A percentile compares a stretch with the other conserved stretches of the same genome.
Conservation (phyloP, 148 eudicot species). For the Persicaria tinctoria region DNA sequence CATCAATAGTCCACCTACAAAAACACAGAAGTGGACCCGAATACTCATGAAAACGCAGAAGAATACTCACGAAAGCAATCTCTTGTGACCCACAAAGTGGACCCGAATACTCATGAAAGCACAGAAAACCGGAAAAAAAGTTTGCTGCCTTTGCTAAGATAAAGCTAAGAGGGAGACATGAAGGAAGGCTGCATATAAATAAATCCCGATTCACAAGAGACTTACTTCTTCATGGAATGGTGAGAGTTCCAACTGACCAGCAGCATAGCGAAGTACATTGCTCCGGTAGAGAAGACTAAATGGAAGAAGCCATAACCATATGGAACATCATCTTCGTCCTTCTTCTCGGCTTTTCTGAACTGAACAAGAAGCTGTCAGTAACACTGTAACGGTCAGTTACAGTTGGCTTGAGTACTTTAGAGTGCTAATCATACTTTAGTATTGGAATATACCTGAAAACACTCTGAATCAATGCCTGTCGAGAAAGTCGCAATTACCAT, state of each 20-base stretch:
- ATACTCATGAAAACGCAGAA: no score
- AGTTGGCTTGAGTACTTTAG: neutral
- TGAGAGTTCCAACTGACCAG: constrained; percentile 76
- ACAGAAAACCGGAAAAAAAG: no score
- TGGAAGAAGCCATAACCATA: constrained; percentile 88
- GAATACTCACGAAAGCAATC: no score
- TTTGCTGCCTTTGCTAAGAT: no score
- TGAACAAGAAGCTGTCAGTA: constrained; percentile 22
- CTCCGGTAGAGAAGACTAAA: constrained; percentile 80
- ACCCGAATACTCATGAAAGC: no score
- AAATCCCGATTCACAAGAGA: neutral
- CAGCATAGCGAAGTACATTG: constrained; percentile 88
- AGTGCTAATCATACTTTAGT: neutral
- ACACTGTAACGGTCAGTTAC: neutral
- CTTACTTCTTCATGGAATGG: constrained; percentile 66
- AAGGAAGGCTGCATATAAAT: neutral
- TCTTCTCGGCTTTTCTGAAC: constrained; percentile 45
- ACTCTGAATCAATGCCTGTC: constrained; percentile 82
- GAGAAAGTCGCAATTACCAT: constrained; percentile 90
- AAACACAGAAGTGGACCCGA: no score
- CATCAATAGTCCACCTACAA: constrained; percentile 81
- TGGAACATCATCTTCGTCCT: constrained; percentile 62
- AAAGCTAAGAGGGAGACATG: no score
- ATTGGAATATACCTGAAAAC: constrained; percentile 54
- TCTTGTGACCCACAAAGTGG: no score